Evolutionary conservation across 2,329 filamentous ascomycete species (phyloP), one percentile per base, ranked within the genome.

Genomic region (Esteya vermicola): DNA sequence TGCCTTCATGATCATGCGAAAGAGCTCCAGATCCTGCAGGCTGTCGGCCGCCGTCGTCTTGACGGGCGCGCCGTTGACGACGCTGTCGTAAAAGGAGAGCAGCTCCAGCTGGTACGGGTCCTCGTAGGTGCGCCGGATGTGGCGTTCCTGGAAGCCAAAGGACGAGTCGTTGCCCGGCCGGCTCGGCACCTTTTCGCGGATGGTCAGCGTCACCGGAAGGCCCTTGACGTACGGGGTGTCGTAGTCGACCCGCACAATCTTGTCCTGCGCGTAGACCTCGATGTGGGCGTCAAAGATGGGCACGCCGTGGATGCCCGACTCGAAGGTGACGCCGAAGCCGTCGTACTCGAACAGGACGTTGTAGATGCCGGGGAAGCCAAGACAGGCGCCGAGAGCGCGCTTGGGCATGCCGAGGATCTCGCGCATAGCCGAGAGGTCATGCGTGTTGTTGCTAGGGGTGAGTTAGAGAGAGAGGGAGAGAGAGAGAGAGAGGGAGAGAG

Each of bases 151-250:
- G 30, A 55, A 65, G 13, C 53, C 56, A 0, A 55, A 60, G 10
- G 60, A 54, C 5, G 57, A 52, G 19, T 23, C n/a, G n/a, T n/a
- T 20, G 10, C 30, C 20, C 8, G 21, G 12, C 9, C 30, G 19
- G 31, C 30, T 22, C 1, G 3, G n/a, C 16, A 44, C 37, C 12
- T 56, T 56, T 33, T 75, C 68, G 6, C 59, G 50, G 9, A 74
- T 54, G 0, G 52, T 54, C 40, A 75, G 62, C 6, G 57, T 65
- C 20, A 71, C 65, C 0, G 67, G 65, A 2, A 74, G 52, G 0
- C 64, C 70, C 46, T 72, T 72, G n/a, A 75, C 58, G 41, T 68
- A 75, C 0, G 73, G 74, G 0, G 70, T 68, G 41, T 78, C 70
- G 45, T 69, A 75, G 27, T 67, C 50, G 10, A 78, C 58, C 2